Evolutionary conservation across 306 rosid species (phyloP).

Genomic region (Chamaecrista fasciculata): DNA sequence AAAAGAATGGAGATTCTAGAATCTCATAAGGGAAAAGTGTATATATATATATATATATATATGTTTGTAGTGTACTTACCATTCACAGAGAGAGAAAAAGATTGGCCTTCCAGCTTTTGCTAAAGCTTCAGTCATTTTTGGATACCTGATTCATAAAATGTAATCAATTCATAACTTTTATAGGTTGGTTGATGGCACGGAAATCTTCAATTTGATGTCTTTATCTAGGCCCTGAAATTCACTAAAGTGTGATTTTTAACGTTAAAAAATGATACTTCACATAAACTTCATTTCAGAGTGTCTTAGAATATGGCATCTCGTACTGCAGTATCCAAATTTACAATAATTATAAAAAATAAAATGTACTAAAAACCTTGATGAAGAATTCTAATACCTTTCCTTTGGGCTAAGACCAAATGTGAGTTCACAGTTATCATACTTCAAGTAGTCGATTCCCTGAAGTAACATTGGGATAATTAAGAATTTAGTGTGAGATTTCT

Average conservation of each 20-base stretch:
- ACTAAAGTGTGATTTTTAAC: too few relatives aligned
- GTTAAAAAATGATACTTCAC: too few relatives aligned
- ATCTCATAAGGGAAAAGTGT: too few relatives aligned
- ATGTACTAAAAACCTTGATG: too few relatives aligned
- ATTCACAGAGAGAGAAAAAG: conserved; percentile 62
- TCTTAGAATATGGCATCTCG: too few relatives aligned
- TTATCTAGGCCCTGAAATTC: too few relatives aligned
- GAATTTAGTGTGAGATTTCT: not conserved
- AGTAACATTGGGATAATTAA: not conserved
- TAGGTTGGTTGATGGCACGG: not conserved
- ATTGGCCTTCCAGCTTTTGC: conserved; percentile 45
- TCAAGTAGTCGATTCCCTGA: conserved; percentile 64
- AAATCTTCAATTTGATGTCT: too few relatives aligned
- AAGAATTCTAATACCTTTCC: conserved; percentile 35
- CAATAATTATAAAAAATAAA: too few relatives aligned
- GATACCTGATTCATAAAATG: conserved; percentile 42
- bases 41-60: too few relatives aligned
- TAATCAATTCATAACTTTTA: not conserved
- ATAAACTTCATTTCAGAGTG: too few relatives aligned
- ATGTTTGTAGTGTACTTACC: conserved; percentile 40
- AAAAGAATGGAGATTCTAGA: too few relatives aligned
- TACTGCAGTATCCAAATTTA: too few relatives aligned
- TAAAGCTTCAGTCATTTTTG: conserved; percentile 58
- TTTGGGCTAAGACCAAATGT: conserved; percentile 38
- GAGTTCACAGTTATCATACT: conserved; percentile 63